phyloP scores from a whole-genome alignment of 805 yeast genomes.

The Lipomyces oligophaga region DNA sequence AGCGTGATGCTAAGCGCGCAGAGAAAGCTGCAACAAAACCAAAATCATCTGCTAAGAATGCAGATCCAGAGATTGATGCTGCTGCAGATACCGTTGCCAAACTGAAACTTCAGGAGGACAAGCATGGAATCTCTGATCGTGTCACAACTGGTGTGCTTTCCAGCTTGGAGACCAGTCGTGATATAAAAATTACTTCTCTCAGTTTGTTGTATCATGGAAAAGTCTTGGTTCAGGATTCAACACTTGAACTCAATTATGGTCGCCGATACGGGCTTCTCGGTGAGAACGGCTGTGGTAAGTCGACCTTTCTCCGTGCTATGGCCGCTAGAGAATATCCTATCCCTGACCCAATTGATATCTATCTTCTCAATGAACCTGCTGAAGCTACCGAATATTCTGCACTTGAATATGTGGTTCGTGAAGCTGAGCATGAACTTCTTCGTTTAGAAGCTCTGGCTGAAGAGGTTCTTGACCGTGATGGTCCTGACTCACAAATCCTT shows the following conservation, averaged over 20 bases:
- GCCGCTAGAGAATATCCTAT: conserved; percentile 96
- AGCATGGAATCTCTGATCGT: conserved; percentile 92
- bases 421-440: conserved; percentile 90
- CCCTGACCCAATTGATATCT: conserved; percentile 87
- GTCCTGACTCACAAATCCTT: conserved; percentile 84
- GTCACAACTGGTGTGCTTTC: conserved; percentile 96
- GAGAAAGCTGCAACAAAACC: conserved; percentile 54
- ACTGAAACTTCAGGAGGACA: conserved; percentile 88
- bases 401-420: conserved; percentile 91
- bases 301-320: conserved; percentile 85
- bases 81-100: conserved; percentile 69
- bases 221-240: conserved; percentile 88
- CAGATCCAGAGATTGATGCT: conserved; percentile 41
- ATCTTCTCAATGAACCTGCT: conserved; percentile 95
- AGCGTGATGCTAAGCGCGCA: conserved; percentile 95
- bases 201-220: conserved; percentile 96
- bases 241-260: conserved; percentile 90
- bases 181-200: conserved; percentile 70
- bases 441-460: conserved; percentile 88
- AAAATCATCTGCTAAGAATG: conserved; percentile 32
- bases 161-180: conserved; percentile 85
- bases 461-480: conserved; percentile 80
- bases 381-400: conserved; percentile 90
- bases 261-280: conserved; percentile 97
- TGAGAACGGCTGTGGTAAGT: conserved; percentile 98